These are phyloP conservation scores for Stemphylium lycopersici DNA, from an alignment of 2,329 filamentous ascomycete species.

Conservation along the genomic window DNA sequence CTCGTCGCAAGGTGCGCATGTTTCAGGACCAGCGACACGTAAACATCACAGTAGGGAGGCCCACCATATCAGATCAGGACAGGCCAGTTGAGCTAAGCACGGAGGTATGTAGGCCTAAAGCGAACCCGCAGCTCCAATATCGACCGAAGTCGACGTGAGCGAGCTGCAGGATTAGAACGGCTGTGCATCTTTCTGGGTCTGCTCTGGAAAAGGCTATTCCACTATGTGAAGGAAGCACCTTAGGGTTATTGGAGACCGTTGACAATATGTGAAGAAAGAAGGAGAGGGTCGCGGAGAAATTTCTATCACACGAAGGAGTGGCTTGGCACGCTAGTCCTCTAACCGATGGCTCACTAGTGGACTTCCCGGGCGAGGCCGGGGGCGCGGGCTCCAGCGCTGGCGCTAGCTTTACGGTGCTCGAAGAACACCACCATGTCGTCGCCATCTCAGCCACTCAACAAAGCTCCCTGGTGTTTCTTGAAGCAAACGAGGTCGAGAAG, in stretches of 20 bases:
- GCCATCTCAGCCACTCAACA: background rate
- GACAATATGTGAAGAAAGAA: slow-evolving; percentile 40
- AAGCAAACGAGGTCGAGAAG: background rate
- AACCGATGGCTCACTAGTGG: background rate
- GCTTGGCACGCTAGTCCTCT: slow-evolving; percentile 13
- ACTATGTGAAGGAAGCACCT: slow-evolving; percentile 33
- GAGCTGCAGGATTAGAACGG: slow-evolving; percentile 51
- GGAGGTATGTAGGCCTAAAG: slow-evolving; percentile 48
- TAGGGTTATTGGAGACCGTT: slow-evolving; percentile 34
- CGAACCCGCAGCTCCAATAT: slow-evolving; percentile 48
- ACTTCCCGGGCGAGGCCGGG: background rate
- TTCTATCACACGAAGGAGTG: background rate
- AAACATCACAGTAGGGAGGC: background rate
- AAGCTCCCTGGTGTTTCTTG: background rate
- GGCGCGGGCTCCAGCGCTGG: background rate
- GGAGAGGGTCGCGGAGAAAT: slow-evolving; percentile 12
- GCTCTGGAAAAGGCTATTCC: slow-evolving; percentile 39
- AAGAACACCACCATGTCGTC: background rate
- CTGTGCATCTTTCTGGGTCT: slow-evolving; percentile 47
- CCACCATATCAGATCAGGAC: background rate
- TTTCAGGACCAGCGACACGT: background rate
- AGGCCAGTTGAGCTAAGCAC: background rate
- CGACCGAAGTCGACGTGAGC: slow-evolving; percentile 41
- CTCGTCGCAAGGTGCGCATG: background rate
- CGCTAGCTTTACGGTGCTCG: background rate